Evolutionary conservation across 2,329 filamentous ascomycete genomes (phyloP).

Genomic region (Fusarium sterilihyphosum): DNA sequence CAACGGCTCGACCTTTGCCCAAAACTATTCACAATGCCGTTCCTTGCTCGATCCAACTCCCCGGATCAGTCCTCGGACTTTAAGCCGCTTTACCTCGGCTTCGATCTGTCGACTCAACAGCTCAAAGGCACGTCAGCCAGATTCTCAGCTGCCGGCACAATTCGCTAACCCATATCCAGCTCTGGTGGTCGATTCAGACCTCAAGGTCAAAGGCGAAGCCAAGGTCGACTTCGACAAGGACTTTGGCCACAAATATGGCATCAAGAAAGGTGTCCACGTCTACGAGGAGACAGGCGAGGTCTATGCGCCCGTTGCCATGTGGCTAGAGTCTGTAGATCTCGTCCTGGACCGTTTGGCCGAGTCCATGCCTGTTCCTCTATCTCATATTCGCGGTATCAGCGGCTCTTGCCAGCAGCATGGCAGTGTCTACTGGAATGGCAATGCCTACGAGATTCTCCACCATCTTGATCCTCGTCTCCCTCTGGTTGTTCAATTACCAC

Average conservation of each 20-base stretch:
- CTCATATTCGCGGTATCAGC: slow-evolving; percentile 81
- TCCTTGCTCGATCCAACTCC: slow-evolving; percentile 11
- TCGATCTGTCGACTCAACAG: slow-evolving; percentile 97
- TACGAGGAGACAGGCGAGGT: slow-evolving; percentile 88
- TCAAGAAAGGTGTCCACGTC: slow-evolving; percentile 87
- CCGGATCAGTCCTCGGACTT: slow-evolving; percentile 27
- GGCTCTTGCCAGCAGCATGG: slow-evolving; percentile 98
- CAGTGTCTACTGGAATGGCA: slow-evolving; percentile 88
- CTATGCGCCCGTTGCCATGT: slow-evolving; percentile 91
- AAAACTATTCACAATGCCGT: slow-evolving; percentile 22
- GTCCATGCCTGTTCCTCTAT: slow-evolving; percentile 71
- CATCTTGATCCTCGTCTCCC: slow-evolving; percentile 67
- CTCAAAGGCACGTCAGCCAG: slow-evolving; percentile 75
- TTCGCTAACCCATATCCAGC: slow-evolving; percentile 57
- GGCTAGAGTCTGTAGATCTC: slow-evolving; percentile 90
- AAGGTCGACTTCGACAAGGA: slow-evolving; percentile 97
- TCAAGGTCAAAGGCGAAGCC: slow-evolving; percentile 83
- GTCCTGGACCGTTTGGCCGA: slow-evolving; percentile 79
- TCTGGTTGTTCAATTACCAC: slow-evolving; percentile 77
- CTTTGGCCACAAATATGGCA: slow-evolving; percentile 75
- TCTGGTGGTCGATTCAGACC: slow-evolving; percentile 83
- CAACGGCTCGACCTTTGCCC: not conserved
- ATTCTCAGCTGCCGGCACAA: not conserved
- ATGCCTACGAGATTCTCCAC: slow-evolving; percentile 72
- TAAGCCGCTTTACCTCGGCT: slow-evolving; percentile 82